phyloP scores from a whole-genome alignment of 2,329 filamentous ascomycete genomes.

The Hymenoscyphus scutula region DNA sequence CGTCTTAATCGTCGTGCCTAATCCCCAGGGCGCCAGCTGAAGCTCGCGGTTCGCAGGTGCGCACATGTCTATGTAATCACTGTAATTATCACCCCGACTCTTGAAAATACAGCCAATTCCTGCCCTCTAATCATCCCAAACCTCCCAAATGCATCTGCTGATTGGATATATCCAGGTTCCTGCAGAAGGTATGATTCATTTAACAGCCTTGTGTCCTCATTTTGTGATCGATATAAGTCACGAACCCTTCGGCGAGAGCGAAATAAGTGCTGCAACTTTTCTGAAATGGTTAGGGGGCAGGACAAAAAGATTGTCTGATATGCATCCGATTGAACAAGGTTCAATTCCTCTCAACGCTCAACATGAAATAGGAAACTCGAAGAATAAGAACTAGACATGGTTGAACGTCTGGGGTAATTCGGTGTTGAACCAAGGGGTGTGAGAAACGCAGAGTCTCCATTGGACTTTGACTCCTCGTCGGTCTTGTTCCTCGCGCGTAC shows the following conservation, averaged over 20 bases:
- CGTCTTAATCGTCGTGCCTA: slow-evolving; percentile 7
- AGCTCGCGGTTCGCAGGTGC: neutral
- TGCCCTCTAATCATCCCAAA: neutral
- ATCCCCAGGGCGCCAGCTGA: slow-evolving; percentile 2
- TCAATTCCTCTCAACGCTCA: slow-evolving; percentile 3
- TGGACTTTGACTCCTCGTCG: neutral
- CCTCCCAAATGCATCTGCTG: neutral
- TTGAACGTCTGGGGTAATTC: neutral
- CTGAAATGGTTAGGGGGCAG: neutral
- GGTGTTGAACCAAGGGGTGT: neutral
- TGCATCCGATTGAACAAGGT: slow-evolving; percentile 5
- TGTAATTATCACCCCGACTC: slow-evolving; percentile 10
- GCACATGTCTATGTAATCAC: slow-evolving; percentile 2
- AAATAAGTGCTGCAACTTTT: neutral
- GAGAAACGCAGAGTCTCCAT: neutral
- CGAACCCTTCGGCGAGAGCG: slow-evolving; percentile 8
- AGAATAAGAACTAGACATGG: neutral
- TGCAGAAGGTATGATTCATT: slow-evolving; percentile 11
- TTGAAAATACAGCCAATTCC: slow-evolving; percentile 1
- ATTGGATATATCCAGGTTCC: neutral
- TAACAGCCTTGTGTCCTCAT: neutral
- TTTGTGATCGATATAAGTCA: slow-evolving; percentile 4
- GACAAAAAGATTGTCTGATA: neutral
- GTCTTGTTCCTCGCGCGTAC: neutral
- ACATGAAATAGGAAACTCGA: neutral